phyloP scores from a whole-genome alignment of 2,329 filamentous ascomycete genomes.

The Sporothrix globosa region DNA sequence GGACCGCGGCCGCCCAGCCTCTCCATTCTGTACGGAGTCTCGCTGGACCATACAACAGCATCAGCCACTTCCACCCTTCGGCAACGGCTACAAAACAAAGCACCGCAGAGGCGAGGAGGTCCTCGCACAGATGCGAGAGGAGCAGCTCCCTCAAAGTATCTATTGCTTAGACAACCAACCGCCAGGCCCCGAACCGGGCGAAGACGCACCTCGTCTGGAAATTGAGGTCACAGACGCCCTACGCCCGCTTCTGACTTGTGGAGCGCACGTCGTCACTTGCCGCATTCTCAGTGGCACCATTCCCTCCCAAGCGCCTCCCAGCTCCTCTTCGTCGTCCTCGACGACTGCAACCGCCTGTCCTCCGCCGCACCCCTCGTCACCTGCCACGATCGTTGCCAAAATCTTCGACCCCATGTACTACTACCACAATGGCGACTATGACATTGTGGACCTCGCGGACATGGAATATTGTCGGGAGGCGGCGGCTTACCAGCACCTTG shows the following conservation, averaged over 20 bases:
- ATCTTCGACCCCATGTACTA: slow-evolving; percentile 36
- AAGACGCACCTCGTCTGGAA: not conserved
- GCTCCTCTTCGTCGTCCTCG: not conserved
- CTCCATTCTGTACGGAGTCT: slow-evolving; percentile 29
- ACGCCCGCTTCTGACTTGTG: slow-evolving; percentile 14
- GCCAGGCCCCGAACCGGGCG: slow-evolving; percentile 27
- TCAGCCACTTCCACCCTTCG: slow-evolving; percentile 31
- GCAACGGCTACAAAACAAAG: slow-evolving; percentile 32
- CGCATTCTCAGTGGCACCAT: slow-evolving; percentile 19
- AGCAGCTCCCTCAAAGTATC: slow-evolving; percentile 34
- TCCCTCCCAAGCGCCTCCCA: not conserved
- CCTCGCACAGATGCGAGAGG: slow-evolving; percentile 29
- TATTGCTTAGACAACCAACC: slow-evolving; percentile 35
- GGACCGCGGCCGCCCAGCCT: slow-evolving; percentile 26
- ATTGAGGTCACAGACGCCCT: slow-evolving; percentile 32
- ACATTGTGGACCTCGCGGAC: slow-evolving; percentile 36
- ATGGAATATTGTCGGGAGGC: slow-evolving; percentile 35
- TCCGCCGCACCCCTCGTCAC: not conserved
- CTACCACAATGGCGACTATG: slow-evolving; percentile 31
- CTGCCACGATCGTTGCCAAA: slow-evolving; percentile 33
- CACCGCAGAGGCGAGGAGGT: slow-evolving; percentile 30
- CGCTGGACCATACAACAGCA: slow-evolving; percentile 32
- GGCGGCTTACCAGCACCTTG: slow-evolving; percentile 34
- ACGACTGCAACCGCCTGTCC: not conserved
- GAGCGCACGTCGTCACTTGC: slow-evolving; percentile 33